Evolutionary conservation across 2,329 filamentous ascomycete genomes (phyloP).

Genomic region (Fusarium abutilonis): DNA sequence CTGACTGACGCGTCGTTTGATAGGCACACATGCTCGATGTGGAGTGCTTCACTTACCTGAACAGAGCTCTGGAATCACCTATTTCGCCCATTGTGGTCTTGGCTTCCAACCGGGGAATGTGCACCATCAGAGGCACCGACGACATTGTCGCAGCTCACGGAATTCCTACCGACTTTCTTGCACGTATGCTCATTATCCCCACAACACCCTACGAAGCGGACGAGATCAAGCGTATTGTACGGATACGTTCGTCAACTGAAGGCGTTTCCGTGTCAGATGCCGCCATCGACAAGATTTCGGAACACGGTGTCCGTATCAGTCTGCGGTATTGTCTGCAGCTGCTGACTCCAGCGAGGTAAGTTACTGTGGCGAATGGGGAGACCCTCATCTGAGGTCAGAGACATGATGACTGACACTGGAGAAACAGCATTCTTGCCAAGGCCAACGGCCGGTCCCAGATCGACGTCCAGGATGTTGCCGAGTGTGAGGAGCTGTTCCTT

Average conservation of each 20-base stretch:
- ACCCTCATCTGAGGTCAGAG: constrained; percentile 40
- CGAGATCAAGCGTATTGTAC: constrained; percentile 93
- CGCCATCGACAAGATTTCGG: constrained; percentile 86
- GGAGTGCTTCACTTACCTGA: constrained; percentile 98
- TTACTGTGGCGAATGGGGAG: constrained; percentile 31
- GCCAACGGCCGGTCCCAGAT: constrained; percentile 82
- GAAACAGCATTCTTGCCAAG: constrained; percentile 80
- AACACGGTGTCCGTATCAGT: constrained; percentile 88
- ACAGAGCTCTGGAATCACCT: constrained; percentile 93
- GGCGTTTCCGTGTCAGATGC: constrained; percentile 80
- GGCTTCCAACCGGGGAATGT: constrained; percentile 94
- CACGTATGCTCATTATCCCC: constrained; percentile 93
- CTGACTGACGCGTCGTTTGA: constrained; percentile 41
- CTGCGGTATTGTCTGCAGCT: constrained; percentile 93
- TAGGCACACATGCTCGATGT: constrained; percentile 99
- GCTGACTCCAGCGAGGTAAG: constrained; percentile 81
- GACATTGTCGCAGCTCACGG: constrained; percentile 89
- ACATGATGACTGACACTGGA: constrained; percentile 48
- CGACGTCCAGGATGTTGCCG: constrained; percentile 78
- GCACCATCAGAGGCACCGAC: constrained; percentile 87
- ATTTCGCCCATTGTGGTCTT: constrained; percentile 98
- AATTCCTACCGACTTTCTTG: constrained; percentile 91
- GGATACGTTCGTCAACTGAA: constrained; percentile 84
- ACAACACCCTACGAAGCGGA: constrained; percentile 88
- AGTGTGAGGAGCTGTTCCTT: constrained; percentile 86